Evolutionary conservation across 495 filamentous ascomycete species (phyloP).

Genomic region (Hypoxylon intermedium): DNA sequence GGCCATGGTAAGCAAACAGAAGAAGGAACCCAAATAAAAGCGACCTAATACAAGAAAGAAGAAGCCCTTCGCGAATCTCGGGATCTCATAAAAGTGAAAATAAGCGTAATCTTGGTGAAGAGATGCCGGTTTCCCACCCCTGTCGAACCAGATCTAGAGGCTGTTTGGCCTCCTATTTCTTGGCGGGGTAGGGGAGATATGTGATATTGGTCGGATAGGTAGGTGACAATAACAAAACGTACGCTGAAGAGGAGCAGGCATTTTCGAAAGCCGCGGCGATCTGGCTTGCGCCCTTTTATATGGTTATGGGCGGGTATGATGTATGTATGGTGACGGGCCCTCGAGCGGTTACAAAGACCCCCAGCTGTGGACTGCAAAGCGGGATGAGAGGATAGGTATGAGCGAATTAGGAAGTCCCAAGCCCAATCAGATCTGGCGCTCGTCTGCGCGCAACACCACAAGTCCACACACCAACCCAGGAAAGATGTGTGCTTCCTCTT

Average conservation of each 20-base stretch:
- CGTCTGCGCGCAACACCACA: conserved; percentile 1
- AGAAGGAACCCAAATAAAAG: too few species aligned
- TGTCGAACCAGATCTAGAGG: conserved; percentile 30
- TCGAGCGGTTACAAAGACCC: conserved; percentile 21
- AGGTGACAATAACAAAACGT: conserved; percentile 21
- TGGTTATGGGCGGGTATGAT: conserved; percentile 2
- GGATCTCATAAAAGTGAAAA: conserved; percentile 28
- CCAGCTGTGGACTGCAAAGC: background rate
- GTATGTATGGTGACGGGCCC: conserved; percentile 14
- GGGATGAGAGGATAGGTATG: conserved; percentile 26
- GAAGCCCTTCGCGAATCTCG: conserved; percentile 32
- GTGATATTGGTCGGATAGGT: background rate
- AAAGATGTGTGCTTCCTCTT: conserved; percentile 8
- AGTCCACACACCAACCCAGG: conserved; percentile 19
- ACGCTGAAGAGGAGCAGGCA: conserved; percentile 34
- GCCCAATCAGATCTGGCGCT: conserved; percentile 35
- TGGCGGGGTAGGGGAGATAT: conserved; percentile 26
- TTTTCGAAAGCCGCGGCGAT: conserved; percentile 12
- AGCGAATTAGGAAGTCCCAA: conserved; percentile 41
- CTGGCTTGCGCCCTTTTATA: conserved; percentile 28
- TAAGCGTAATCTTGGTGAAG: conserved; percentile 33
- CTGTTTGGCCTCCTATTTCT: conserved; percentile 8
- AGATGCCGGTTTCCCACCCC: conserved; percentile 33
- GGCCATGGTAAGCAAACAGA: conserved; percentile 44
- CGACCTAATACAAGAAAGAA: conserved; percentile 1